phyloP scores from a whole-genome alignment of 108 stramenopile species.

The Ochromonas danica region DNA sequence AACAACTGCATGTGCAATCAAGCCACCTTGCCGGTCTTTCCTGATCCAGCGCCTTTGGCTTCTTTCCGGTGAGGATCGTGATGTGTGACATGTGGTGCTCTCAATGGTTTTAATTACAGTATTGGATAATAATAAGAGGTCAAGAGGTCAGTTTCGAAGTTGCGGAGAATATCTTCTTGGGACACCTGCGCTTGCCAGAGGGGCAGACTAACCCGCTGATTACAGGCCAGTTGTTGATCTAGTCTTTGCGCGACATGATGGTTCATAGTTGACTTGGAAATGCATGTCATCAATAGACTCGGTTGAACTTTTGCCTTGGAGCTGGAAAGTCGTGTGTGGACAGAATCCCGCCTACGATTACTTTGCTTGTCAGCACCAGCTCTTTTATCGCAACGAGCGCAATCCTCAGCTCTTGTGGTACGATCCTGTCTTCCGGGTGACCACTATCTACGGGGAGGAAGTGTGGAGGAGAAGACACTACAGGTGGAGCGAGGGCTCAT shows the following conservation, averaged over 20 bases:
- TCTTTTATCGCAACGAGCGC: slow-evolving; percentile 58
- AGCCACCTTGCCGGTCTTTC: slow-evolving; percentile 67
- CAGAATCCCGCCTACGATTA: slow-evolving; percentile 90
- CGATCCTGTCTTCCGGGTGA: slow-evolving; percentile 91
- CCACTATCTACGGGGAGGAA: slow-evolving; percentile 81
- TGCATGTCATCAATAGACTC: slow-evolving; percentile 36
- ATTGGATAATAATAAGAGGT: slow-evolving; percentile 65
- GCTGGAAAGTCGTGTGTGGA: slow-evolving; percentile 80
- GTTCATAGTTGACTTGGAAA: no score
- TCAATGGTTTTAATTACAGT: no score
- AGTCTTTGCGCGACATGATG: no score
- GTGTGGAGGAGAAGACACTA: slow-evolving; percentile 89
- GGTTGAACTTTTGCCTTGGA: slow-evolving; percentile 53
- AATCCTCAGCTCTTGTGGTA: slow-evolving; percentile 49
- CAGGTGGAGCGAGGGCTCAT: slow-evolving; percentile 33
- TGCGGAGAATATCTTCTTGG: slow-evolving; percentile 73
- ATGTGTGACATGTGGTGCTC: no score
- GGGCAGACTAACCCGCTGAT: slow-evolving; percentile 64
- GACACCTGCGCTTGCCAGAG: slow-evolving; percentile 60
- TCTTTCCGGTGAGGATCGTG: neutral
- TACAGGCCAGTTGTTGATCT: no score
- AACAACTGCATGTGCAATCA: slow-evolving; percentile 81
- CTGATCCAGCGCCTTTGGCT: slow-evolving; percentile 60
- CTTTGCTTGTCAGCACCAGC: slow-evolving; percentile 88
- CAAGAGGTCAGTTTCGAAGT: slow-evolving; percentile 63